These are phyloP conservation scores for Xanthoceras sorbifolium DNA, from an alignment of 345 rosid species.

Conservation along the genomic window DNA sequence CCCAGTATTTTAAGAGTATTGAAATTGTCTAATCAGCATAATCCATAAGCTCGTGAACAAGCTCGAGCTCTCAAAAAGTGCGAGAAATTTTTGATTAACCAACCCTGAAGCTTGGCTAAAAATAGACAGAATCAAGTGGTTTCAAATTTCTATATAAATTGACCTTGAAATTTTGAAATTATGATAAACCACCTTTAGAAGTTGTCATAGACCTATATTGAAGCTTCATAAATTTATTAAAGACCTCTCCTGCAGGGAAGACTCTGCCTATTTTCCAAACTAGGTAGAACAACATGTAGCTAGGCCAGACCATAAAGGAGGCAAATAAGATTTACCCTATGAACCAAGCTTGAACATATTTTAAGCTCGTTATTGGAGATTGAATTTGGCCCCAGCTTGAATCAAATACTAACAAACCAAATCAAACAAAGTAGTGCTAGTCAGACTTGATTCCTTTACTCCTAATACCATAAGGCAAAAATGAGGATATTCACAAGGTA, in stretches of 20 bases:
- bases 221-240: too few relatives aligned
- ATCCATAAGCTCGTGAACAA: background rate
- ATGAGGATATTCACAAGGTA: background rate
- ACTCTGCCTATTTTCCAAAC: too few relatives aligned
- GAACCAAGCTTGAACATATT: background rate
- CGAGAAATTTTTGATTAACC: too few relatives aligned
- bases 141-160: too few relatives aligned
- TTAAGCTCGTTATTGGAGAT: background rate
- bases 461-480: background rate
- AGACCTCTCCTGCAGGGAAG: too few relatives aligned
- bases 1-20: background rate
- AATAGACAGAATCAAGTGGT: too few relatives aligned
- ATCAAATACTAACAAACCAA: background rate
- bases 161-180: too few relatives aligned
- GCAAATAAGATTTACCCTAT: background rate
- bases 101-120: too few relatives aligned
- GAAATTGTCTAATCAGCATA: background rate
- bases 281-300: too few relatives aligned
- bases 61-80: background rate
- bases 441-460: background rate
- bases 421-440: background rate
- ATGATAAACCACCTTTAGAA: too few relatives aligned
- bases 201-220: too few relatives aligned
- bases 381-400: background rate
- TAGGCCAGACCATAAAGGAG: too few relatives aligned